Evolutionary conservation across 108 stramenopile genomes (phyloP).

Genomic region (Nannochloropsis gaditana): DNA sequence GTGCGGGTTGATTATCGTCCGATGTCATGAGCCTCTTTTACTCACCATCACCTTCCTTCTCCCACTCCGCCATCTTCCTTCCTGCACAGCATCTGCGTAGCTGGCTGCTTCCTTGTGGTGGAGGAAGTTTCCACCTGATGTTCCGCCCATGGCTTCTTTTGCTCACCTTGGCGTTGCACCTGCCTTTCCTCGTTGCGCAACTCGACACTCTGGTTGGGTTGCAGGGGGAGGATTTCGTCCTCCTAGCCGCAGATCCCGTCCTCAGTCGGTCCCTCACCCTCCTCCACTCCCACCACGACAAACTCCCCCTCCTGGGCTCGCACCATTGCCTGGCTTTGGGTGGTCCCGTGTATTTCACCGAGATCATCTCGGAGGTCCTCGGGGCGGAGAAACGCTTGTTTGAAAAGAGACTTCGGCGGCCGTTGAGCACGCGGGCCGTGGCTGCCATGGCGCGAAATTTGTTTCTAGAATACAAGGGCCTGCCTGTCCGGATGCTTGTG

Average conservation of each 20-base stretch:
- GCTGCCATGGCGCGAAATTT: background rate
- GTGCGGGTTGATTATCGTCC: too few species aligned
- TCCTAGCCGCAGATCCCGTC: constrained; percentile 4
- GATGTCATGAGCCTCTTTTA: too few species aligned
- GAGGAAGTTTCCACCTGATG: background rate
- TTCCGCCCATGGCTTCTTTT: background rate
- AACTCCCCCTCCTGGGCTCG: constrained; percentile 9
- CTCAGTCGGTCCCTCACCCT: background rate
- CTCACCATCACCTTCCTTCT: too few species aligned
- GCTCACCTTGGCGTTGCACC: background rate
- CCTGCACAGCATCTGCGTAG: background rate
- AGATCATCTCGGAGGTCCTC: background rate
- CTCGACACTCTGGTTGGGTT: background rate
- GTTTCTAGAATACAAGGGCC: constrained; percentile 13
- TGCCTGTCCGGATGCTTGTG: background rate
- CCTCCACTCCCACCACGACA: constrained; percentile 17
- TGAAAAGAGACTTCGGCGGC: constrained; percentile 8
- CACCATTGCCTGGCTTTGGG: constrained; percentile 2
- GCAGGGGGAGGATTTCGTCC: background rate
- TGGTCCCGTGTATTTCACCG: constrained; percentile 1
- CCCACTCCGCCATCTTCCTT: background rate
- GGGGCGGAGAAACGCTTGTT: background rate
- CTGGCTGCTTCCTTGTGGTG: background rate
- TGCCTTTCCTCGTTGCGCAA: background rate
- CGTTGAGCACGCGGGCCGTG: background rate